phyloP scores from a whole-genome alignment of 2,329 filamentous ascomycete species.

The Elsinoe necatrix region DNA sequence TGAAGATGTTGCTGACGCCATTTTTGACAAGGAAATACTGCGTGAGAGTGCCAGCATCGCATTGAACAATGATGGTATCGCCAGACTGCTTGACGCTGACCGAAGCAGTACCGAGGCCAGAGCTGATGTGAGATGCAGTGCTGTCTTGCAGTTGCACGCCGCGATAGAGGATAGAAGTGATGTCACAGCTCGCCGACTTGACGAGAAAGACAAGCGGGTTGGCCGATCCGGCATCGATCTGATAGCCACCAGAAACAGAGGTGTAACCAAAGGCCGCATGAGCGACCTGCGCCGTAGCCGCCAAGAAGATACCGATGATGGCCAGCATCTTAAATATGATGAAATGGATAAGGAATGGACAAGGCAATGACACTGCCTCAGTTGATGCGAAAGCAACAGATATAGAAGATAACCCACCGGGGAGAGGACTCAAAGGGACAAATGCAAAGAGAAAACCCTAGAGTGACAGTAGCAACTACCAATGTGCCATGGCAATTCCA shows the following conservation, averaged over 20 bases:
- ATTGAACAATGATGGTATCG: constrained; percentile 45
- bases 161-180: constrained; percentile 54
- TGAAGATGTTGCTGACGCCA: constrained; percentile 50
- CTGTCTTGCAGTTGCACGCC: constrained; percentile 52
- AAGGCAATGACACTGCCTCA: background rate
- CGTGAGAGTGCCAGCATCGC: constrained; percentile 50
- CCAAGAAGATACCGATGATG: background rate
- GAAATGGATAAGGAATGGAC: background rate
- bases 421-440: background rate
- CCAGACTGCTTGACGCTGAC: constrained; percentile 46
- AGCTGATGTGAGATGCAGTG: constrained; percentile 49
- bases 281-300: background rate
- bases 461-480: background rate
- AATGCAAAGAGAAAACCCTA: background rate
- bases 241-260: constrained; percentile 25
- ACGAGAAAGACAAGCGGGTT: constrained; percentile 30
- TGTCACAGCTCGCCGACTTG: constrained; percentile 48
- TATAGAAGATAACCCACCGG: background rate
- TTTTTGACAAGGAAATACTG: constrained; percentile 56
- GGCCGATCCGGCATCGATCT: constrained; percentile 30
- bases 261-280: constrained; percentile 31
- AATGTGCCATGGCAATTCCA: background rate
- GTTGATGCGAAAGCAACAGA: background rate
- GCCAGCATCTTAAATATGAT: constrained; percentile 1
- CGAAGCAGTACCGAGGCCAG: constrained; percentile 50